These are phyloP conservation scores for Pyricularia sp. DNA, from an alignment of 2,329 filamentous ascomycete species.

Conservation along the genomic window DNA sequence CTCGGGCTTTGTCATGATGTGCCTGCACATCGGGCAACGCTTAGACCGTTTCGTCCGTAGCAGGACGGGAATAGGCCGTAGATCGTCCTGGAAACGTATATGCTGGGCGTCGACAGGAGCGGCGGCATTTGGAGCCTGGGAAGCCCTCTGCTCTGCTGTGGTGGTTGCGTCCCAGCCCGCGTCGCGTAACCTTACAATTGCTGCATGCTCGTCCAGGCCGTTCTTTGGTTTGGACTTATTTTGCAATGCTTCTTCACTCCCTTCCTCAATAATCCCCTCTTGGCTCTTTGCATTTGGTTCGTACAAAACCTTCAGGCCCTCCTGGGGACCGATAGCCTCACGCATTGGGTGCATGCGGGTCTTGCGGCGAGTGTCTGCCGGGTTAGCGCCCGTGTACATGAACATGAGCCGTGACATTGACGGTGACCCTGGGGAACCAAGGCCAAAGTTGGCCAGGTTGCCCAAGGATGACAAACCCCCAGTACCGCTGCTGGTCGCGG, in stretches of 20 bases:
- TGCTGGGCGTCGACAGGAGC: slow-evolving; percentile 21
- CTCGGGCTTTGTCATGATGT: slow-evolving; percentile 93
- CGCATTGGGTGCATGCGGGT: slow-evolving; percentile 66
- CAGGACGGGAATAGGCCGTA: slow-evolving; percentile 73
- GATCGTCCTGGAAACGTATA: slow-evolving; percentile 58
- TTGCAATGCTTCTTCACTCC: neutral
- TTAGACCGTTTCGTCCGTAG: slow-evolving; percentile 90
- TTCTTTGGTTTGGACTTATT: neutral
- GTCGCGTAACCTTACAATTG: slow-evolving; percentile 49
- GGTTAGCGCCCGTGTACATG: slow-evolving; percentile 60
- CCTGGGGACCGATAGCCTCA: slow-evolving; percentile 60
- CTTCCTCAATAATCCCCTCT: neutral
- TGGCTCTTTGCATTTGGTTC: neutral
- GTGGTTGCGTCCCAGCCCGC: slow-evolving; percentile 56
- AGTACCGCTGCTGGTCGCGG: slow-evolving; percentile 34
- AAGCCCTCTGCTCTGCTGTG: slow-evolving; percentile 36
- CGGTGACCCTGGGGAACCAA: slow-evolving; percentile 63
- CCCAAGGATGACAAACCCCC: slow-evolving; percentile 29
- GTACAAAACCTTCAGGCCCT: slow-evolving; percentile 55
- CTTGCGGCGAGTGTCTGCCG: slow-evolving; percentile 55
- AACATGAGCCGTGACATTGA: slow-evolving; percentile 78
- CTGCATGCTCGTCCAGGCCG: slow-evolving; percentile 49
- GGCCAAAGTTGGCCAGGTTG: slow-evolving; percentile 39
- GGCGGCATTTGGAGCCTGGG: slow-evolving; percentile 26
- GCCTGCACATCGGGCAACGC: slow-evolving; percentile 82